phyloP scores from a whole-genome alignment of 192 early-diverging fungal genomes.

The Gigaspora rosea region DNA sequence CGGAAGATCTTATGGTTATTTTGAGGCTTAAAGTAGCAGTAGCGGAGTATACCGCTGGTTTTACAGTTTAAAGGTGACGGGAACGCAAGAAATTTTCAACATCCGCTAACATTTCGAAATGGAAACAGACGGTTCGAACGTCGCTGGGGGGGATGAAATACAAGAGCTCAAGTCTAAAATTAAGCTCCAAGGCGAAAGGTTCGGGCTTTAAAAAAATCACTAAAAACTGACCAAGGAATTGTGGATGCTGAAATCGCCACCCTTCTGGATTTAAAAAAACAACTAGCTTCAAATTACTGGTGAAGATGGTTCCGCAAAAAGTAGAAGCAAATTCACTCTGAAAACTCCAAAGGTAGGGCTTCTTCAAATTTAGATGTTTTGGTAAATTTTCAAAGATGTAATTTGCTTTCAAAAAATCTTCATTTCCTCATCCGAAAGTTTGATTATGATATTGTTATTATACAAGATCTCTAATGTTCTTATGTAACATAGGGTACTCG shows the following conservation, averaged over 20 bases:
- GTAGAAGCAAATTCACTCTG: slow-evolving; percentile 63
- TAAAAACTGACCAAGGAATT: slow-evolving; percentile 56
- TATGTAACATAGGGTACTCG: slow-evolving; percentile 73
- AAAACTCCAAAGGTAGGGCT: slow-evolving; percentile 78
- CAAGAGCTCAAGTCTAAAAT: slow-evolving; percentile 39
- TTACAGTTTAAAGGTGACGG: too few species aligned
- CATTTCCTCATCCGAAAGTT: neutral
- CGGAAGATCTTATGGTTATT: too few species aligned
- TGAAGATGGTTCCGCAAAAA: slow-evolving; percentile 35
- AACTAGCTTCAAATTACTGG: slow-evolving; percentile 50
- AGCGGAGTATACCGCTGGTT: too few species aligned
- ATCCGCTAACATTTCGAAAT: too few species aligned
- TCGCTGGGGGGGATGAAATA: too few species aligned
- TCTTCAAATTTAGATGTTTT: neutral
- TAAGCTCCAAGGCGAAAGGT: slow-evolving; percentile 60
- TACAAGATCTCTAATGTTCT: neutral
- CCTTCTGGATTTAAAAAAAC: slow-evolving; percentile 63
- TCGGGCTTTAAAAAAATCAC: slow-evolving; percentile 61
- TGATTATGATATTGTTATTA: too few species aligned
- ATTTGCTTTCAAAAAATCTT: neutral
- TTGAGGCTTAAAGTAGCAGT: too few species aligned
- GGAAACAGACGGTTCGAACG: too few species aligned
- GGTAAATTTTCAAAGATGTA: neutral
- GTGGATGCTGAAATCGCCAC: slow-evolving; percentile 61
- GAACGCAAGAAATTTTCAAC: too few species aligned